Conservation (phyloP, 2,329 filamentous ascomycete genomes). For the Chaetomium globosum region DNA sequence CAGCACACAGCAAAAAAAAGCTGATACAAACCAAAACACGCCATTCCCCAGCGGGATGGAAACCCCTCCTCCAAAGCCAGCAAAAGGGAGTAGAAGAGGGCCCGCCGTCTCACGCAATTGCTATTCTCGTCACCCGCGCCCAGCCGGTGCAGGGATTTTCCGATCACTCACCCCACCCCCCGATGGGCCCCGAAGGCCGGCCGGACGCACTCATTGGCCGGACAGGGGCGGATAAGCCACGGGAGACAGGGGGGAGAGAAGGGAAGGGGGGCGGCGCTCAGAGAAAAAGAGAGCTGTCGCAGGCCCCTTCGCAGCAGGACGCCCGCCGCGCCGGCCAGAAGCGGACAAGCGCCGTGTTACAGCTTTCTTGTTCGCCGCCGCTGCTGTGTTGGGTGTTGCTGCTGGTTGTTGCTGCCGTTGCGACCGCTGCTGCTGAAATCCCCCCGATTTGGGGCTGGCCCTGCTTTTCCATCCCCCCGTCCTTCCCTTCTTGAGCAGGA, state of each 20-base stretch:
- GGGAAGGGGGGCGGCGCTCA: too few species aligned
- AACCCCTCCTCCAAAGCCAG: background rate
- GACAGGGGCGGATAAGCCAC: constrained; percentile 11
- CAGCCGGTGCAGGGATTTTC: background rate
- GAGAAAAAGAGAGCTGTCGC: background rate
- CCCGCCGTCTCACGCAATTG: constrained; percentile 14
- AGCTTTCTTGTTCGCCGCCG: background rate
- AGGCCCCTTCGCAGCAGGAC: background rate
- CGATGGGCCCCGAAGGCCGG: background rate
- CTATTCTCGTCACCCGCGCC: constrained; percentile 15
- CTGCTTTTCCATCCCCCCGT: background rate
- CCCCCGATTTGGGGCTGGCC: constrained; percentile 3
- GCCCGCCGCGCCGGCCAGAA: background rate
- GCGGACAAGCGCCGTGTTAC: constrained; percentile 9
- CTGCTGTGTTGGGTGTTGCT: background rate
- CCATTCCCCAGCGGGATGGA: background rate
- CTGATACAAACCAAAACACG: background rate
- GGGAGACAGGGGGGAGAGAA: background rate
- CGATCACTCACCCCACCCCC: constrained; percentile 1
- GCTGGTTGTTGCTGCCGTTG: too few species aligned
- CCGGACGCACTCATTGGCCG: background rate
- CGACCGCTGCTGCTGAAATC: background rate
- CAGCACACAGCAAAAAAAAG: too few species aligned
- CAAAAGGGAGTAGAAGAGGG: too few species aligned
- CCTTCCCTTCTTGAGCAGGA: background rate